These are phyloP conservation scores for Caryopteris hybrid DNA, from an alignment of 305 asterid genomes.

Conservation along the genomic window DNA sequence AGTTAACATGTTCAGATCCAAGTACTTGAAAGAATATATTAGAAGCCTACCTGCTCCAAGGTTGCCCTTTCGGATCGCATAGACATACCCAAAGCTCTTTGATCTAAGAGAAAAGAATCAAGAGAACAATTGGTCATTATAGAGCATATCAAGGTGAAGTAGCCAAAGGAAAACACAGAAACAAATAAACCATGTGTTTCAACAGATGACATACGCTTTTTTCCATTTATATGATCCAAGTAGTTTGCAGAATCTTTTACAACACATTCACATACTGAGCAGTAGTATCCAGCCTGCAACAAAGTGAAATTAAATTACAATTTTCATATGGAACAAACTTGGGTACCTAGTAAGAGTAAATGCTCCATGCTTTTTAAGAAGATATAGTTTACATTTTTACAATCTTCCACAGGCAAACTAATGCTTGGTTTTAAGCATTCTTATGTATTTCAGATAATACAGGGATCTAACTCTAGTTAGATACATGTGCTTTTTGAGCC, in stretches of 20 bases:
- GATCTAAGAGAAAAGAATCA: slow-evolving; percentile 46
- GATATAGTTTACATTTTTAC: not conserved
- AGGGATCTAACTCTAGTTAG: not conserved
- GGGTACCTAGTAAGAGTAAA: not conserved
- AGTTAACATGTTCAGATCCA: not conserved
- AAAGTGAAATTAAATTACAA: slow-evolving; percentile 17
- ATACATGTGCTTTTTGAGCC: slow-evolving; percentile 1
- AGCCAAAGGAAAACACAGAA: not conserved
- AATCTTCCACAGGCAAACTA: not conserved
- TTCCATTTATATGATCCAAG: slow-evolving; percentile 98
- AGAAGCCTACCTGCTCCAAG: slow-evolving; percentile 71
- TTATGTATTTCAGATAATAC: not conserved
- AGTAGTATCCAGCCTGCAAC: slow-evolving; percentile 93
- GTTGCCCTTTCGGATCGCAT: slow-evolving; percentile 97
- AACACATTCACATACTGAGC: slow-evolving; percentile 93
- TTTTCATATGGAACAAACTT: slow-evolving; percentile 1
- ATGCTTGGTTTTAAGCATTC: slow-evolving; percentile 1
- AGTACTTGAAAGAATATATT: slow-evolving; percentile 8
- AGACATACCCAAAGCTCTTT: slow-evolving; percentile 99
- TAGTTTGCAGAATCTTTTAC: slow-evolving; percentile 98
- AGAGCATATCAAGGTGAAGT: not conserved
- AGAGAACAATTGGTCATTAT: not conserved
- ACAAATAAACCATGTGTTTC: slow-evolving; percentile 1
- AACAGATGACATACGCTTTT: slow-evolving; percentile 72
- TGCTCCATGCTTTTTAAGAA: not conserved